Conservation (phyloP, 208 protist genomes). For the Porcisia hertigi region DNA sequence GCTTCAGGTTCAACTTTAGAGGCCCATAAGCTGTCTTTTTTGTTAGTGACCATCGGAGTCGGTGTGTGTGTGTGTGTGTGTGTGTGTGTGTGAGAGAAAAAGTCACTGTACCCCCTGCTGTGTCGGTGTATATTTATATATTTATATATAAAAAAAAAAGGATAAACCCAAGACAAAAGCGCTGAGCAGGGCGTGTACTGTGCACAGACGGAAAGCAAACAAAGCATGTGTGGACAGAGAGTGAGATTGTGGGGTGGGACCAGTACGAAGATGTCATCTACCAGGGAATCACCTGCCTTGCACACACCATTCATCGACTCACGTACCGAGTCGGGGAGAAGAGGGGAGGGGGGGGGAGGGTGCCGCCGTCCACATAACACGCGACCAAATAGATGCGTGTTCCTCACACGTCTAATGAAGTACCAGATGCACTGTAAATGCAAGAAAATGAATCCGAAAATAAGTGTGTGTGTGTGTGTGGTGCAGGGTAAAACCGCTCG, state of each 20-base stretch:
- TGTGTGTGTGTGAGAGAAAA: too few relatives aligned
- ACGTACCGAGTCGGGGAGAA: not conserved
- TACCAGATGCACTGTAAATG: not conserved
- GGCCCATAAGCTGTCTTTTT: constrained; percentile 8
- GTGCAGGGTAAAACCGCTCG: not conserved
- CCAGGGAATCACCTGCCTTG: not conserved
- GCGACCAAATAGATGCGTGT: not conserved
- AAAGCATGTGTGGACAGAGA: not conserved
- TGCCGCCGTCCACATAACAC: not conserved
- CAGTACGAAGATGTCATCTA: not conserved
- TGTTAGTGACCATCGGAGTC: constrained; percentile 4
- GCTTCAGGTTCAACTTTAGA: constrained; percentile 17
- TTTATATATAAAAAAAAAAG: too few relatives aligned
- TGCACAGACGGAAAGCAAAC: not conserved
- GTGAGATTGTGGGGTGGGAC: too few relatives aligned
- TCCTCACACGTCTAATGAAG: not conserved
- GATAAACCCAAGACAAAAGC: too few relatives aligned
- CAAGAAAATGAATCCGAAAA: not conserved
- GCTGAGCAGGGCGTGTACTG: too few relatives aligned
- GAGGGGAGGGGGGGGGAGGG: not conserved
- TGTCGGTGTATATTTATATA: not conserved
- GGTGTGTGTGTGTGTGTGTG: not conserved
- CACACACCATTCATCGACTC: not conserved
- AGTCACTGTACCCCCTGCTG: not conserved
- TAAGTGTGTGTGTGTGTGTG: not conserved